Conservation (phyloP, 2,329 filamentous ascomycete species). For the Ophiostoma perfectum region DNA sequence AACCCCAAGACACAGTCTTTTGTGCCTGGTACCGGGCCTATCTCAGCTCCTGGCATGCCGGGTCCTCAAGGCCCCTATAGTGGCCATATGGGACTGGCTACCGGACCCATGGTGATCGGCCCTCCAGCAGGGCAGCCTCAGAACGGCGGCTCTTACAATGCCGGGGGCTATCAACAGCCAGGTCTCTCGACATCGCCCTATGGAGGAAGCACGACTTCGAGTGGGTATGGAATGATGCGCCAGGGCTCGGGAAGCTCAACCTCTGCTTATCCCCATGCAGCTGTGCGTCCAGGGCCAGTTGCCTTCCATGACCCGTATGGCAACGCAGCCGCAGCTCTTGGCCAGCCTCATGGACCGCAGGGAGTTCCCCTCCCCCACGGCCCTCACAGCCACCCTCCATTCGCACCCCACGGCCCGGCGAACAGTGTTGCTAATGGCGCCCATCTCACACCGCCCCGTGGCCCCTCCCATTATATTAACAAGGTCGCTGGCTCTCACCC, state of each 20-base stretch:
- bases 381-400: constrained; percentile 1
- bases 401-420: background rate
- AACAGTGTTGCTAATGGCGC: constrained; percentile 23
- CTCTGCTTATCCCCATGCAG: constrained; percentile 44
- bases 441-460: constrained; percentile 16
- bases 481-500: constrained; percentile 25
- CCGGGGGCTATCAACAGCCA: constrained; percentile 43
- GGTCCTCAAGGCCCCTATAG: background rate
- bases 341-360: background rate
- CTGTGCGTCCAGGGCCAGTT: constrained; percentile 22
- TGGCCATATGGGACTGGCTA: background rate
- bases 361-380: background rate
- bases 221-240: constrained; percentile 50
- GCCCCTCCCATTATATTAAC: constrained; percentile 20
- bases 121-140: background rate
- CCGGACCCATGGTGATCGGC: constrained; percentile 14
- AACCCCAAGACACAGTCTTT: constrained; percentile 94
- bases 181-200: constrained; percentile 38
- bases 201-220: constrained; percentile 34
- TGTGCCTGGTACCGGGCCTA: constrained; percentile 57
- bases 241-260: constrained; percentile 53
- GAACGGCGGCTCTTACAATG: too few relatives aligned
- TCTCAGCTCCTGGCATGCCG: constrained; percentile 32
- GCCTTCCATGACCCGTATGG: constrained; percentile 17
- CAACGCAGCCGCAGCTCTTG: background rate